Evolutionary conservation across 352 stramenopile genomes (phyloP).

Genomic region (Halophytophthora polymorphica): DNA sequence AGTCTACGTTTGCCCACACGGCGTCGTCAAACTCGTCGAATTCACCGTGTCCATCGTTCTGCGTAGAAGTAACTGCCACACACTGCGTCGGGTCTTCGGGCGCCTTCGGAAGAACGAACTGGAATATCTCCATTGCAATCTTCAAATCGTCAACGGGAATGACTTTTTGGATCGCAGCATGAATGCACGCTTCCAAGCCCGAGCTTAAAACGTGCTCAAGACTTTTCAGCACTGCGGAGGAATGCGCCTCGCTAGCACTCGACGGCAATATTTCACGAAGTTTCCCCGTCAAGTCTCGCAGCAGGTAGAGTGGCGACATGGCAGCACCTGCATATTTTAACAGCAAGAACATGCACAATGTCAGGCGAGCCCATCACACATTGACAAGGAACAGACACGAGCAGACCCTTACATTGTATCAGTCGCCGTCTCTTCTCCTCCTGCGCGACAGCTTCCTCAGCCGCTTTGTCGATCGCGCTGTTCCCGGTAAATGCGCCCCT

Average conservation of each 20-base stretch:
- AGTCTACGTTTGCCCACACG: slow-evolving; percentile 42
- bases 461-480: slow-evolving; percentile 1
- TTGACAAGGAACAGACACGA: not conserved
- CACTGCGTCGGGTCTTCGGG: slow-evolving; percentile 27
- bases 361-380: not conserved
- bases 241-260: slow-evolving; percentile 11
- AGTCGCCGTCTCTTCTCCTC: slow-evolving; percentile 14
- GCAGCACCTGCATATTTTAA: slow-evolving; percentile 21
- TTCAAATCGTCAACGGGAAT: slow-evolving; percentile 34
- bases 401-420: slow-evolving; percentile 30
- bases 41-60: slow-evolving; percentile 4
- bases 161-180: slow-evolving; percentile 29
- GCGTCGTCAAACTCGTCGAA: slow-evolving; percentile 52
- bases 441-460: not conserved
- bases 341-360: slow-evolving; percentile 3
- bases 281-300: slow-evolving; percentile 40
- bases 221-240: slow-evolving; percentile 31
- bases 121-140: slow-evolving; percentile 53
- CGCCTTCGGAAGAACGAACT: slow-evolving; percentile 35
- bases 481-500: slow-evolving; percentile 3
- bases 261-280: slow-evolving; percentile 23
- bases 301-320: slow-evolving; percentile 36
- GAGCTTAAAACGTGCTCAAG: slow-evolving; percentile 37
- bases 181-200: slow-evolving; percentile 46
- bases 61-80: slow-evolving; percentile 5